Evolutionary conservation across 805 yeast genomes (phyloP), one percentile per base, ranked within the genome.

Genomic region (Candida berthetii): DNA sequence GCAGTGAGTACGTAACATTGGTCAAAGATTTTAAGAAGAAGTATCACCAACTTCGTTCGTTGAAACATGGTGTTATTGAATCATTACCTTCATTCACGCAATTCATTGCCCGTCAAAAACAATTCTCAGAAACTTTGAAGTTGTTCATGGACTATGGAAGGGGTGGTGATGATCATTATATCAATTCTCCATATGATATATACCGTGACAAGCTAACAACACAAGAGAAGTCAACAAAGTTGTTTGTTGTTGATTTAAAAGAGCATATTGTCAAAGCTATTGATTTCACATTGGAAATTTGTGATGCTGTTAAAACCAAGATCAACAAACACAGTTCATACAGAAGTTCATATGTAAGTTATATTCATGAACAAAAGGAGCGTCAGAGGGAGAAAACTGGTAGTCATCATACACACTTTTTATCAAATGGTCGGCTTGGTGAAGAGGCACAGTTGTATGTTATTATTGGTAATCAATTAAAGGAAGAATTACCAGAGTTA

Each of bases 321-420:
- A 47, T 66, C 16, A 58, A 55, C 43, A 65, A 58, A 41, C 57
- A 64, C 18, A 54, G 56, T 25, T 40, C 51, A 1, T 46, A 61
- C 35, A 62, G 62, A 45, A 60, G 55, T 17, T 68, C 67, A 15
- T 67, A 64, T 41, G 44, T 63, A 2, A 39, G 22, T 10, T 50
- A 48, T 28, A 19, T 43, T 14, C 45, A 42, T 16, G 29, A 42
- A n/a, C 43, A 39, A 36, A 44, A 45, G 19, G 15, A n/a, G 3
- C 13, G 20, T 7, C 17, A 22, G 5, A 16, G 37, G 24, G 20
- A 15, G 11, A 15, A 7, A 22, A 6, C 31, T 24, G n/a, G 18
- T 9, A 15, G 8, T 27, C 29, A 27, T 13, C 29, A 13, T 5
- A 13, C 29, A 27, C 29, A 17, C n/a, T 28, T 29, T 18, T 14